Evolutionary conservation across 768 basidiomycete species (phyloP), one percentile per base, ranked within the genome.

Genomic region (Leucosporidium creatinivorum): DNA sequence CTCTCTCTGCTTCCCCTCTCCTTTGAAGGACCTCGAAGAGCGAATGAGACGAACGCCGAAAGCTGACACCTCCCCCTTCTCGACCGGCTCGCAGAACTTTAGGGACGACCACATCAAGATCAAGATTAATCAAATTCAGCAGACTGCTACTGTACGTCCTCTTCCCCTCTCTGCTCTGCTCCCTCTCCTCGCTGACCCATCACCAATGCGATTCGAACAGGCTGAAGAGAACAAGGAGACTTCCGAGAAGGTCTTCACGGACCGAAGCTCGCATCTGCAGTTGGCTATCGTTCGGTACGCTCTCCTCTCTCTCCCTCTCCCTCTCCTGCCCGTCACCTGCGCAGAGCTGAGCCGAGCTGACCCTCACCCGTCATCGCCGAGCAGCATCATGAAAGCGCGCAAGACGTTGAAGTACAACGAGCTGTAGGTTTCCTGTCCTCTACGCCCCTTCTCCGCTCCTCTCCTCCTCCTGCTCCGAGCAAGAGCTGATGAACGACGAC

Each of bases 51-150:
- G 7, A 54, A n/a, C 13, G 39, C 39, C 39, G 39, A 44, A 44
- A 8, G 33, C 39, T 44, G 25, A n/a, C 17, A 4, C 1, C 19
- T 61, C 26, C 7, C 8, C 49, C 6, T 25, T 1, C 6, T 25
- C 0, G n/a, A 39, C 54, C 52, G 13, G 12, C 31, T 12, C n/a
- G 31, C 62, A 71, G 66, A 67, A 66, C 13, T 98, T 98, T 78
- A 85, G 85, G 33, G 89, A 94, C 73, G 82, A 87, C 10, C 82
- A 85, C 51, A 79, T 85, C 48, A 89, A 87, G 73, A 84, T 99
- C 50, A 90, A 90, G 78, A 93, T 98, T 80, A 94, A 93, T 75
- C 89, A 93, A 26, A 94, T 99, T 58, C 96, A 97, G 77, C 88
- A 87, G 21, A 93, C 93, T 76, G 88, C 93, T 72, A 86, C 91